Conservation (phyloP, 2,329 filamentous ascomycete genomes). For the Chaetomium globosum region DNA sequence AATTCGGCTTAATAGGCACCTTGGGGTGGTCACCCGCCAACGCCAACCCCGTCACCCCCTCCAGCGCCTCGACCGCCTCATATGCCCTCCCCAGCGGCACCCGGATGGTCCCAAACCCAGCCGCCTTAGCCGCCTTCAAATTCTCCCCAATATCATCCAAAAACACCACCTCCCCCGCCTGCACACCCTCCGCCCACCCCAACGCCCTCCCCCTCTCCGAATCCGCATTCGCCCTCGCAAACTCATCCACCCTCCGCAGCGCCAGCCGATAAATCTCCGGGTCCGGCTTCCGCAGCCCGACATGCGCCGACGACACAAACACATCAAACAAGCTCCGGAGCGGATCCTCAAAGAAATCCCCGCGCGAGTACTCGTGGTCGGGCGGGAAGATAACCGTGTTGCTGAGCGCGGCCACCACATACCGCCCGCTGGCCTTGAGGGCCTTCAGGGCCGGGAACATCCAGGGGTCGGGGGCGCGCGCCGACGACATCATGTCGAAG, state of each 20-base stretch:
- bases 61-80: slow-evolving; percentile 80
- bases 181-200: slow-evolving; percentile 56
- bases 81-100: slow-evolving; percentile 76
- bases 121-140: slow-evolving; percentile 72
- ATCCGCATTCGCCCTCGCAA: slow-evolving; percentile 56
- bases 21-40: slow-evolving; percentile 60
- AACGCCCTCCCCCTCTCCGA: slow-evolving; percentile 43
- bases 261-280: slow-evolving; percentile 77
- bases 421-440: slow-evolving; percentile 65
- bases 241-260: slow-evolving; percentile 65
- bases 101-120: slow-evolving; percentile 82
- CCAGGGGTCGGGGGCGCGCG: slow-evolving; percentile 74
- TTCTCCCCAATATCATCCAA: slow-evolving; percentile 95
- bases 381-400: slow-evolving; percentile 88
- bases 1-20: slow-evolving; percentile 48
- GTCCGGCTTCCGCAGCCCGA: slow-evolving; percentile 86
- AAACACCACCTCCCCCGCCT: slow-evolving; percentile 74
- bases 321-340: slow-evolving; percentile 76
- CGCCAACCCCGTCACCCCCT: slow-evolving; percentile 69
- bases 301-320: slow-evolving; percentile 83
- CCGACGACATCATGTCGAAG: slow-evolving; percentile 84
- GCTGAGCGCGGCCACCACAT: slow-evolving; percentile 78
- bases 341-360: slow-evolving; percentile 56
- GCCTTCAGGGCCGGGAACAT: slow-evolving; percentile 81
- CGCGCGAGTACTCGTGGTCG: slow-evolving; percentile 66